A percentile compares a stretch with the other conserved stretches of the same genome.
These are phyloP conservation scores for Metarhizium robertsii DNA, from an alignment of 2,329 filamentous ascomycete species.

Conservation along the genomic window DNA sequence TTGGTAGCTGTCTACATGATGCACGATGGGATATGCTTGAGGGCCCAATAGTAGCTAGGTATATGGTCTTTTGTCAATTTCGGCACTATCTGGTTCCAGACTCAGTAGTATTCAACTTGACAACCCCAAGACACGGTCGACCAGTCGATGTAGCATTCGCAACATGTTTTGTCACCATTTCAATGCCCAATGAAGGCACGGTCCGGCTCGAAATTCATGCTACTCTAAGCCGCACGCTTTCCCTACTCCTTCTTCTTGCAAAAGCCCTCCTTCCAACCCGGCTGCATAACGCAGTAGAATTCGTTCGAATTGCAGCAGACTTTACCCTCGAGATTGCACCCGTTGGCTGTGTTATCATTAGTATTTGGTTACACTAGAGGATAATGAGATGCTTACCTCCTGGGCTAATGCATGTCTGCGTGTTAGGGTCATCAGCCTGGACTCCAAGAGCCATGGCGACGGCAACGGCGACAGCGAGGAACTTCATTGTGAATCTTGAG, in stretches of 20 bases:
- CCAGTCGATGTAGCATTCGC: neutral
- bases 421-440: neutral
- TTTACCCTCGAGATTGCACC: neutral
- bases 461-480: neutral
- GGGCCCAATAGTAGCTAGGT: too few species aligned
- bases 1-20: too few species aligned
- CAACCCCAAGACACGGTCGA: neutral
- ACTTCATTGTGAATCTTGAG: neutral
- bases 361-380: neutral
- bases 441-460: neutral
- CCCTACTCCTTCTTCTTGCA: neutral
- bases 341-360: neutral
- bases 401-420: neutral
- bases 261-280: neutral
- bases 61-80: neutral
- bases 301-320: neutral
- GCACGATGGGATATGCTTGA: neutral
- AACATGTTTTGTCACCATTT: neutral
- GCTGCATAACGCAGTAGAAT: neutral
- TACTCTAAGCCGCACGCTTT: too few species aligned
- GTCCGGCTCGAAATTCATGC: too few species aligned
- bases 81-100: neutral
- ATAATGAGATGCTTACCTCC: neutral
- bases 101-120: neutral
- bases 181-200: neutral